Base-by-base conservation (phyloP, 169 alveolate genomes). In the Besnoitia besnoiti region DNA sequence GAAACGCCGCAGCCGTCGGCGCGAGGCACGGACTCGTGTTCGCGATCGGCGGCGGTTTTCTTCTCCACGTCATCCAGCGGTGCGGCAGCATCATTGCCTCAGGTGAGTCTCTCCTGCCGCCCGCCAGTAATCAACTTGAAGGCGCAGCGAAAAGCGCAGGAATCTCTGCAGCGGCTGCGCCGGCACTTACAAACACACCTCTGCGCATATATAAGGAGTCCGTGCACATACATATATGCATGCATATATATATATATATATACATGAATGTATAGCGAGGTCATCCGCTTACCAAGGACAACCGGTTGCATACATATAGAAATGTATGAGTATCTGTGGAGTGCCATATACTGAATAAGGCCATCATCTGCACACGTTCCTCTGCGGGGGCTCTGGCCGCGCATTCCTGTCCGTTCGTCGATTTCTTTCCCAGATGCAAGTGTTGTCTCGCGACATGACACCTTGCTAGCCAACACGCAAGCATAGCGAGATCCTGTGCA, bases 11-110 rank as follows among this genome's bases (percentile, higher is more conserved):
- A 8, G 87, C 87, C 3, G 87, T 77, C 10, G 87, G 87, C 16
- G n/a, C 44, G 4, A 24, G 87, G 5, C 87, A 77, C 59, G 87
- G 61, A 1, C 87, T 77, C 87, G 87, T 77, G 33, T 77, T 77
- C 35, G 87, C 87, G 2, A 14, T 39, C 35, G 87, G 87, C 5
- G 87, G 87, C 7, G 87, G 87, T 7, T 77, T 77, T 42, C 87
- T 77, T 42, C 59, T 77, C 8, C 87, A 77, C 37, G 55, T 77
- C 35, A 42, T 77, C 35, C 87, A 42, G 21, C 87, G 40, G 3
- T 51, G 59, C 0, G 87, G 87, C 55, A 42, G 37, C 40, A 10
- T 77, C 55, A 73, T 73, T 37, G 16, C 82, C 44, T 39, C 82
- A 10, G 82, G 82, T 73, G 44, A 62, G 79, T 49, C 59, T 16